phyloP scores from a whole-genome alignment of 345 rosid genomes.

The Rhodomyrtus tomentosa region DNA sequence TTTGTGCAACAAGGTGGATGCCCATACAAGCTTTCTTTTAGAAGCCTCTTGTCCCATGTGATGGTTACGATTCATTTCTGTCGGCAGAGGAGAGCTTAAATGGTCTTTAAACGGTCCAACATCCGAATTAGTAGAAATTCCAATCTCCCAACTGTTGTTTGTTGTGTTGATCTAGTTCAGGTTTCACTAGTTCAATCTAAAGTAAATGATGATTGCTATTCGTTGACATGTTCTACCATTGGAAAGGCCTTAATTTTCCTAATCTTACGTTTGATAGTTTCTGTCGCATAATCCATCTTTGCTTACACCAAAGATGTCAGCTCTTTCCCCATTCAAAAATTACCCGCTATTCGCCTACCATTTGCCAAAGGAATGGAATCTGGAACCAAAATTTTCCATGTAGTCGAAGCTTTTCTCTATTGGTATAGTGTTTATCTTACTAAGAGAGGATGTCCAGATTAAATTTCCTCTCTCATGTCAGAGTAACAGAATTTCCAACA shows the following conservation, averaged over 20 bases:
- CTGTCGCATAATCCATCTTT: background rate
- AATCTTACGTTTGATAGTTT: background rate
- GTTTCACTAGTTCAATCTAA: background rate
- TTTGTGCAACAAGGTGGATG: background rate
- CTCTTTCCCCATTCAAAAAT: background rate
- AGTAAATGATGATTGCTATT: background rate
- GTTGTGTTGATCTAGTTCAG: background rate
- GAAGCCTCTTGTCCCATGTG: background rate
- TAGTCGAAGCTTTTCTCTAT: too few species aligned
- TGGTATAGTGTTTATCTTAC: too few species aligned
- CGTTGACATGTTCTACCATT: background rate
- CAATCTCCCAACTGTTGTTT: background rate
- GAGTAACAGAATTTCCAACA: too few species aligned
- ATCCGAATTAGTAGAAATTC: background rate
- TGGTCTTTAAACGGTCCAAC: background rate
- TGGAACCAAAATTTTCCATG: too few species aligned
- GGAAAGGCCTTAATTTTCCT: background rate
- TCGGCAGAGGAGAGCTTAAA: background rate
- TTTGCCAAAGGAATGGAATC: background rate
- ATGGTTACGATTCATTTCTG: background rate
- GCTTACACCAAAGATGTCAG: background rate
- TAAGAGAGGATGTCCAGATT: too few species aligned
- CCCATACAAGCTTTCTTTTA: background rate
- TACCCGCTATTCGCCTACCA: background rate
- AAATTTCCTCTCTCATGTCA: too few species aligned